Conservation (phyloP, 768 basidiomycete species). For the Pholiota conissans region DNA sequence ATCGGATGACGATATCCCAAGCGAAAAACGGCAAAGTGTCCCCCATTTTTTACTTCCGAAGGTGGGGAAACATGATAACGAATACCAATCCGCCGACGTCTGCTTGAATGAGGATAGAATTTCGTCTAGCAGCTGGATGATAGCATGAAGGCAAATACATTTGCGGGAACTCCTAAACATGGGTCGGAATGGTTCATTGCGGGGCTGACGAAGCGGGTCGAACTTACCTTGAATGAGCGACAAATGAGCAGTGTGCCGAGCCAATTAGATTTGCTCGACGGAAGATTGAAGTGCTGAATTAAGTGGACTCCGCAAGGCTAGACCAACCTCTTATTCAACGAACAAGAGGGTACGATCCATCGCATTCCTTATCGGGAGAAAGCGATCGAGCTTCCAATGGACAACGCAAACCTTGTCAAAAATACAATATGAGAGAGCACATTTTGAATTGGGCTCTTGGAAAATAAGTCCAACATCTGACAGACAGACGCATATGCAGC, state of each 20-base stretch:
- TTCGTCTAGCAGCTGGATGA: background rate
- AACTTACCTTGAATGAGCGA: constrained; percentile 2
- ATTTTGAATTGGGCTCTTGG: background rate
- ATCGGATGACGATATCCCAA: constrained; percentile 14
- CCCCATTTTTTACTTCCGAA: constrained; percentile 10
- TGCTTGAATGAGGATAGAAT: background rate
- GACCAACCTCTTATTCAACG: background rate
- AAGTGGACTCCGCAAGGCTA: constrained; percentile 9
- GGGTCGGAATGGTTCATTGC: background rate
- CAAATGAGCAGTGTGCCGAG: constrained; percentile 3
- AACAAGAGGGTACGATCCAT: constrained; percentile 6
- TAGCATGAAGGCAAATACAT: background rate
- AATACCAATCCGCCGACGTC: background rate
- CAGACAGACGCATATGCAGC: background rate
- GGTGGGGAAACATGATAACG: constrained; percentile 10
- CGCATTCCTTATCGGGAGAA: constrained; percentile 10
- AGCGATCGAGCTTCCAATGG: constrained; percentile 9
- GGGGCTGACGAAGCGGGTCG: constrained; percentile 13
- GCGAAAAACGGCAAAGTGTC: constrained; percentile 1
- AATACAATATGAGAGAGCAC: constrained; percentile 5
- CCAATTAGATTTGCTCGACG: background rate
- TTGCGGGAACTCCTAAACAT: background rate
- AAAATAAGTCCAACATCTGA: background rate
- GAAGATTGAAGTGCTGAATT: constrained; percentile 10
- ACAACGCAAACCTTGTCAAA: constrained; percentile 5